These are phyloP conservation scores for Penstemon barbatus DNA, from an alignment of 257 asterid genomes.

Conservation along the genomic window DNA sequence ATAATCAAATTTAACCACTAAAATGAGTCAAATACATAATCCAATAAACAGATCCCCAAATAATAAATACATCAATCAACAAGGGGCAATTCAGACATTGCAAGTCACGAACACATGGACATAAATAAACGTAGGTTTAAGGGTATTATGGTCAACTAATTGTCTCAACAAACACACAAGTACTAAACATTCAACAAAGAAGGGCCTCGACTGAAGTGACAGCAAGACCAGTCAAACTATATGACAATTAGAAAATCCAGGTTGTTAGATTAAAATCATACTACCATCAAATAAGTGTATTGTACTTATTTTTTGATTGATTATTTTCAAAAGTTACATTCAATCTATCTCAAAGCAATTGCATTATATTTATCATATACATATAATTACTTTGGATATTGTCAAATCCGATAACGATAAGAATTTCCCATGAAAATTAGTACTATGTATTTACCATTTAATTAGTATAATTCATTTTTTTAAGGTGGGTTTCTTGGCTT, in stretches of 20 bases:
- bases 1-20: not conserved
- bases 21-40: not conserved
- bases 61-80: not conserved
- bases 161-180: slow-evolving; percentile 15
- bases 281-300: too few relatives aligned
- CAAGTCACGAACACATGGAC: too few relatives aligned
- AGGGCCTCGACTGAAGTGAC: slow-evolving; percentile 59
- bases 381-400: too few relatives aligned
- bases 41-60: not conserved
- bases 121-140: not conserved
- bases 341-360: too few relatives aligned
- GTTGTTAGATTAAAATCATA: too few relatives aligned
- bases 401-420: too few relatives aligned
- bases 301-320: too few relatives aligned
- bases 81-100: slow-evolving; percentile 18
- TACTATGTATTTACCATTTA: too few relatives aligned
- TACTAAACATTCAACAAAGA: slow-evolving; percentile 53
- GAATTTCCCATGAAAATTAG: too few relatives aligned
- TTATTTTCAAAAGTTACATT: too few relatives aligned
- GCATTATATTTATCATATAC: too few relatives aligned
- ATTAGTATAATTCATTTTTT: too few relatives aligned
- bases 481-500: not conserved
- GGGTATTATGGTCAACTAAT: slow-evolving; percentile 33
- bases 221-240: slow-evolving; percentile 49
- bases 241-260: slow-evolving; percentile 12